A percentile compares a stretch with the other conserved stretches of the same genome.
Evolutionary conservation across 345 rosid species (phyloP).

Genomic region (Pseudoturritis turrita): DNA sequence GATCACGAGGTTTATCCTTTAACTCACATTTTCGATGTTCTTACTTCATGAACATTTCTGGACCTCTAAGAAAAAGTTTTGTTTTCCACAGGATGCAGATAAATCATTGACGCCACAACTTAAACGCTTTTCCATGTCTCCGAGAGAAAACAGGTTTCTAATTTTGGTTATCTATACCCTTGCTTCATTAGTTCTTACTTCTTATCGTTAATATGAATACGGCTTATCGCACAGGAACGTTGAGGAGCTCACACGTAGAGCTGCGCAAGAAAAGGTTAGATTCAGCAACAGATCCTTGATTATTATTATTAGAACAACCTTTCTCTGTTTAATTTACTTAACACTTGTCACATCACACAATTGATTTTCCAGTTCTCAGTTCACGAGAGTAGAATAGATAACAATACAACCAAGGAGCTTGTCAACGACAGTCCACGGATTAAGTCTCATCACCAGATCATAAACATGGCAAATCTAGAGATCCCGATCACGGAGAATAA

Average conservation of each 20-base stretch:
- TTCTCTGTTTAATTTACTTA: slow-evolving; percentile 1
- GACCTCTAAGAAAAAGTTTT: not conserved
- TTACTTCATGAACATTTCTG: not conserved
- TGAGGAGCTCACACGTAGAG: slow-evolving; percentile 7
- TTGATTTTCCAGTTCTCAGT: slow-evolving; percentile 36
- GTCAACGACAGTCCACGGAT: slow-evolving; percentile 25
- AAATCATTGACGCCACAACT: slow-evolving; percentile 39
- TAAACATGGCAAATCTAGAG: slow-evolving; percentile 40
- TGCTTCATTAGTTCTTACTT: not conserved
- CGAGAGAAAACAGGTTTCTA: slow-evolving; percentile 57
- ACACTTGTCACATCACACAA: slow-evolving; percentile 1
- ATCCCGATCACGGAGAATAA: slow-evolving; percentile 41
- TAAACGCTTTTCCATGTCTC: slow-evolving; percentile 58
- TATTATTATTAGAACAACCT: not conserved
- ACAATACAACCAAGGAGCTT: slow-evolving; percentile 21
- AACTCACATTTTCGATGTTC: not conserved
- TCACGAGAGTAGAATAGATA: slow-evolving; percentile 29
- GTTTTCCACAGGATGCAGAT: slow-evolving; percentile 44
- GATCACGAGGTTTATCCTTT: slow-evolving; percentile 44
- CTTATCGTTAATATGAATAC: not conserved
- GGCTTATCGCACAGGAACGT: slow-evolving; percentile 20
- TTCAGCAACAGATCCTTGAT: not conserved
- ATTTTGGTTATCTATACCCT: not conserved
- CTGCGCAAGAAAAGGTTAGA: slow-evolving; percentile 41
- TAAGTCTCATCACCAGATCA: slow-evolving; percentile 28